Conservation (phyloP, 805 yeast genomes). For the Starmera caribaea region DNA sequence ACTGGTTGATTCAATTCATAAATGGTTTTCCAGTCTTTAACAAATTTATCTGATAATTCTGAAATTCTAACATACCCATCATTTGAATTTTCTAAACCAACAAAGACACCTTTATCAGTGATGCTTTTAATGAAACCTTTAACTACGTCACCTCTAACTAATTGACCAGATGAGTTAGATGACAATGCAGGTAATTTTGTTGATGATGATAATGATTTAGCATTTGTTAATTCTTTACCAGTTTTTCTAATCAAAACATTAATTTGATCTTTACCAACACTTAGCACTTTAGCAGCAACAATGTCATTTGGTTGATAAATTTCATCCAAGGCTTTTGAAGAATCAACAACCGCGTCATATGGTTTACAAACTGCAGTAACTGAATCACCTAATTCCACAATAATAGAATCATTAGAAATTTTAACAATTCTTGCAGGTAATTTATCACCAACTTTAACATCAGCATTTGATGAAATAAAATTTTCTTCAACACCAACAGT, state of each 20-base stretch:
- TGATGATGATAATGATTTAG: conserved; percentile 36
- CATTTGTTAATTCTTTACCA: conserved; percentile 34
- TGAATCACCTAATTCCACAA: conserved; percentile 59
- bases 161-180: conserved; percentile 26
- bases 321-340: conserved; percentile 39
- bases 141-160: conserved; percentile 62
- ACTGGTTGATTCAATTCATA: conserved; percentile 67
- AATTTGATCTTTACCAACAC: conserved; percentile 28
- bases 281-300: conserved; percentile 44
- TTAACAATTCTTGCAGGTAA: conserved; percentile 56
- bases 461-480: conserved; percentile 32
- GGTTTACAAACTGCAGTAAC: conserved; percentile 57
- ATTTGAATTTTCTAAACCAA: conserved; percentile 59
- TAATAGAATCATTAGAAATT: conserved; percentile 47
- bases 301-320: conserved; percentile 42
- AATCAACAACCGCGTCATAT: conserved; percentile 72
- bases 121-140: conserved; percentile 75
- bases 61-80: conserved; percentile 74
- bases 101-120: conserved; percentile 68
- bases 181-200: no score
- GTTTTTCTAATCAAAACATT: conserved; percentile 61
- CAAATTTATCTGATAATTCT: conserved; percentile 70
- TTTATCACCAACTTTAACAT: conserved; percentile 42
- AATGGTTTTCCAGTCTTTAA: conserved; percentile 82
- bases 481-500: conserved; percentile 39